Evolutionary conservation across 352 stramenopile genomes (phyloP), one percentile per base, ranked within the genome.

Genomic region (Pythium aristosporum): DNA sequence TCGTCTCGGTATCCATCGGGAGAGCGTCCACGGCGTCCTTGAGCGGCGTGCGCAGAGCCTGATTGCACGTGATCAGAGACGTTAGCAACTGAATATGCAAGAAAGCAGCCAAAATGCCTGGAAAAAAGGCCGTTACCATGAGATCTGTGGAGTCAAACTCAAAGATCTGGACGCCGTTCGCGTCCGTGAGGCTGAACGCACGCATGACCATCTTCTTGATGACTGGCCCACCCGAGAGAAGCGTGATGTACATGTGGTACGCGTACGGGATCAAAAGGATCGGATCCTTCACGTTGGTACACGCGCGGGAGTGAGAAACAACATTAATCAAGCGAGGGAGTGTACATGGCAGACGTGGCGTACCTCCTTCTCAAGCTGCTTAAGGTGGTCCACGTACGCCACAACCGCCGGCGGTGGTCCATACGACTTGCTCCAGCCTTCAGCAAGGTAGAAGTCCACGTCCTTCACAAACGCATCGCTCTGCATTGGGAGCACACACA

Each of bases 241-340:
- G 75, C 48, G 80, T 78, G 65, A 78, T 82, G 67, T 88, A 91
- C 82, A 89, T 85, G 71, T 91, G 82, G 56, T 88, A 91, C 53
- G 70, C 76, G 63, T 91, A 88, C 42, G 80, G 65, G 34, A 88
- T 54, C 28, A 89, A 68, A 50, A 91, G 56, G n/a, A 72, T 71
- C 15, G 82, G 82, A 59, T 91, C 60, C 64, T 71, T 16, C 5
- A 30, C 8, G 30, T 32, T 10, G 32, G 16, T 30, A 44, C 5
- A 37, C 16, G 30, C 18, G n/a, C 8, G 6, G n/a, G 7, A 44
- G n/a, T 56, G 28, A 39, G 3, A 43, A 46, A 6, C 39, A n/a
- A n/a, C 39, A 46, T 20, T 2, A 46, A 6, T 6, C 28, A 28
- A 36, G 12, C 11, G 3, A 20, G 25, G 25, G 32, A 51, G 6